phyloP scores from a whole-genome alignment of 441 rosid genomes.

The Populus hybrid region DNA sequence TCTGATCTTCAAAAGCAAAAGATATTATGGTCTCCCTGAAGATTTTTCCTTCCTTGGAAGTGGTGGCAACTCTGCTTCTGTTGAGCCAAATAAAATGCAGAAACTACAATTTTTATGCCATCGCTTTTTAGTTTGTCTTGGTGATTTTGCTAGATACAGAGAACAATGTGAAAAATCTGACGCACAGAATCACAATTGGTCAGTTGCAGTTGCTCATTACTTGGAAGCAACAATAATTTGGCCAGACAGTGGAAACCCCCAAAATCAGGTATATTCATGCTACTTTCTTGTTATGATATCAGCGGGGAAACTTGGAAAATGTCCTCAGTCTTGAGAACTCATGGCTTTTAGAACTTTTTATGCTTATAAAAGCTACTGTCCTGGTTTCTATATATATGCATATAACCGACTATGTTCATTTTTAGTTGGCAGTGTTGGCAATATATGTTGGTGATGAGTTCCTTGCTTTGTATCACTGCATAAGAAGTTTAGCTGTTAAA shows the following conservation, averaged over 20 bases:
- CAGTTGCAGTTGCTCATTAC: constrained; percentile 66
- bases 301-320: background rate
- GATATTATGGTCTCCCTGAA: constrained; percentile 39
- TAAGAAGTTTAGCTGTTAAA: constrained; percentile 91
- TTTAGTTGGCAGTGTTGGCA: constrained; percentile 88
- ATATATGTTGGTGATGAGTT: constrained; percentile 84
- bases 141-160: constrained; percentile 87
- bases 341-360: constrained; percentile 1
- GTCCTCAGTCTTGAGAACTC: constrained; percentile 11
- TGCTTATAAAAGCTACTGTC: constrained; percentile 7
- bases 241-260: constrained; percentile 92
- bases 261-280: constrained; percentile 65
- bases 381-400: background rate
- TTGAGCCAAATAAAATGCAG: constrained; percentile 37
- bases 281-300: background rate
- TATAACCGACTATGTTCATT: constrained; percentile 11
- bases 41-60: constrained; percentile 31
- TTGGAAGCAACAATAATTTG: constrained; percentile 68
- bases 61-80: constrained; percentile 22
- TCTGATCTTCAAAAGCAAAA: constrained; percentile 44
- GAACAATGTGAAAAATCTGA: constrained; percentile 54
- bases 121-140: constrained; percentile 82
- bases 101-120: constrained; percentile 67
- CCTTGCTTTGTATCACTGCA: constrained; percentile 82
- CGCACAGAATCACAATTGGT: constrained; percentile 57